Base-by-base conservation (phyloP, 257 asterid species). In the Lavandula angustifolia region DNA sequence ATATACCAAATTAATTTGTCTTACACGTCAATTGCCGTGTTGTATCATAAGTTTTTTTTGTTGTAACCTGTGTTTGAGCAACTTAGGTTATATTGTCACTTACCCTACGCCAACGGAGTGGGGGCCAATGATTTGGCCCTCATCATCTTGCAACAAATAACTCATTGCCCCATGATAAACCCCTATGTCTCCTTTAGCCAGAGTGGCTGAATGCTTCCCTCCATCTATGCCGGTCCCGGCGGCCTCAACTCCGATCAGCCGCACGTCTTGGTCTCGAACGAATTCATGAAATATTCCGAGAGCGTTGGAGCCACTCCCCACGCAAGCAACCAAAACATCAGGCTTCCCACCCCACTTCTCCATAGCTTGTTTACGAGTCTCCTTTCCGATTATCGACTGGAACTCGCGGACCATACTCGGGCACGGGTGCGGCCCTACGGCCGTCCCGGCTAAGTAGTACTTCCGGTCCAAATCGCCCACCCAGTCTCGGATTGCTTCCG, bases 341-440 rank as follows among this genome's bases (percentile, higher is more conserved):
- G 98, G 96, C 72, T 76, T 77, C 6, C 91, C 91, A 13, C 86
- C 85, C 94, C 95, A 91, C 53, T 83, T 88, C 27, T 80, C 81
- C 69, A 69, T 33, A 0, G 89, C 88, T 59, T 85, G 95, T 49
- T 71, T 83, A 40, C 95, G 75, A 0, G 91, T 88, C 67, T 91
- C 96, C 65, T 78, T 88, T 1, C 96, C 95, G 27, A 91, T 86
- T 0, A 91, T 59, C 0, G 96, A 72, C 31, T 84, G 95, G 64
- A 91, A 91, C 61, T 85, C 88, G 0, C 87, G 70, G 8, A 91
- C 98, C 79, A 91, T 84, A 22, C 47, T 80, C 35, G 95, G 98
- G 51, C 73, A 76, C 0, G 95, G 95, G 71, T 91, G 96, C 8
- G 95, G 98, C 27, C 96, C 96, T 8, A 77, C 83, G 0, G 87